Percentiles rank a stretch among this genome's conserved stretches.
Conservation (phyloP, 768 basidiomycete genomes). For the Pisolithus orientalis region DNA sequence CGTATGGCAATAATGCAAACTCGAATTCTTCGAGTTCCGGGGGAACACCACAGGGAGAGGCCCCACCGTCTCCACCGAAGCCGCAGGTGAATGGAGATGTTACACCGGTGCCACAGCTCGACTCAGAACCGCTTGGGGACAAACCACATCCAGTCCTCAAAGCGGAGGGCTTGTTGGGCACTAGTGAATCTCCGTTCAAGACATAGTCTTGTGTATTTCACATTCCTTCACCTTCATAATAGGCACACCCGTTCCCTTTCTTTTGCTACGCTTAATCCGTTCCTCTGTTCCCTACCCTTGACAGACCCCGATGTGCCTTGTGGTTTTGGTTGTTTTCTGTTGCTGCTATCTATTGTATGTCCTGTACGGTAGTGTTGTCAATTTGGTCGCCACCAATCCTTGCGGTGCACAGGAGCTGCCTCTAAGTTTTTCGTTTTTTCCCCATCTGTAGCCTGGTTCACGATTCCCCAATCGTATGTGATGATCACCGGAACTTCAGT, state of each 20-base stretch:
- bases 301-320: slow-evolving; percentile 5
- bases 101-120: slow-evolving; percentile 42
- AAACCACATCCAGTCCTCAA: slow-evolving; percentile 46
- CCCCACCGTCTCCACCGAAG: slow-evolving; percentile 38
- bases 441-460: slow-evolving; percentile 27
- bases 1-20: slow-evolving; percentile 31
- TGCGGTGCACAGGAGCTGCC: slow-evolving; percentile 15
- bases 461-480: slow-evolving; percentile 30
- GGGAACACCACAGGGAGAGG: slow-evolving; percentile 33
- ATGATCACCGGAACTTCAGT: slow-evolving; percentile 21
- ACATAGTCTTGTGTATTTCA: slow-evolving; percentile 14
- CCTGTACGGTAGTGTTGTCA: slow-evolving; percentile 22
- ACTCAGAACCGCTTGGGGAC: slow-evolving; percentile 47
- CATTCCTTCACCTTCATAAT: background rate
- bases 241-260: background rate
- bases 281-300: slow-evolving; percentile 3
- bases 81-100: slow-evolving; percentile 42
- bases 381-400: background rate
- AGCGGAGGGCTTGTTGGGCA: slow-evolving; percentile 60
- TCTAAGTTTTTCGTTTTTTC: slow-evolving; percentile 14
- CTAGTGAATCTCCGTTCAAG: slow-evolving; percentile 55
- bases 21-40: slow-evolving; percentile 16
- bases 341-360: slow-evolving; percentile 27
- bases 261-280: slow-evolving; percentile 1
- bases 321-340: slow-evolving; percentile 10